phyloP scores from a whole-genome alignment of 306 rosid species.

The Medicago ruthenica region DNA sequence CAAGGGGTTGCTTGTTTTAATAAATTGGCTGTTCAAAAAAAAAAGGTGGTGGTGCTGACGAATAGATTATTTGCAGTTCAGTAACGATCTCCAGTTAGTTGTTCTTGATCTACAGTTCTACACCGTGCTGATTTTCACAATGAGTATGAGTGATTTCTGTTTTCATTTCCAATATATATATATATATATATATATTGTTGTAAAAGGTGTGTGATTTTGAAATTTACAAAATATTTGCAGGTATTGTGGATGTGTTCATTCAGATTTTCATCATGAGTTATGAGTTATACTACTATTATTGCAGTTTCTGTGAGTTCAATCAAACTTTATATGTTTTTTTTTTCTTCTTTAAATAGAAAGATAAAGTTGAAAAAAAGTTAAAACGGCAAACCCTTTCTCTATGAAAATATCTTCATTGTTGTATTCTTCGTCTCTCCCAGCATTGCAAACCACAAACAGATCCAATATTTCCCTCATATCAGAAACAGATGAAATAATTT shows the following conservation, averaged over 20 bases:
- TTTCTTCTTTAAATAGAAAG: neutral
- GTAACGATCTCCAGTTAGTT: neutral
- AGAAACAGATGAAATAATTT: neutral
- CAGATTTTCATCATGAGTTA: neutral
- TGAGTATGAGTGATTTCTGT: neutral
- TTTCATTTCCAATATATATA: no score
- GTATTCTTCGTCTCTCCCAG: neutral
- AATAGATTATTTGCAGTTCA: neutral
- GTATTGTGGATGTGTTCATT: neutral
- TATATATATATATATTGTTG: no score
- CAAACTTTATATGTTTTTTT: no score
- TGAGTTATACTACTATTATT: neutral
- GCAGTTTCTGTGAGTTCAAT: neutral
- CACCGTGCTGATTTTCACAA: neutral
- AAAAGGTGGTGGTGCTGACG: neutral
- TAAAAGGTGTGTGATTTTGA: no score
- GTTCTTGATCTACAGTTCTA: neutral
- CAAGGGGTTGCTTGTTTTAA: no score
- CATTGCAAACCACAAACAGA: neutral
- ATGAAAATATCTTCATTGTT: neutral
- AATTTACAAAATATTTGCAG: neutral
- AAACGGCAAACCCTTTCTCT: neutral
- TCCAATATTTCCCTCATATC: neutral
- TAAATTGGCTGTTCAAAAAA: no score
- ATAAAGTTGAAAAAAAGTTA: neutral